Conservation (phyloP, 257 asterid species). For the Solanum arcanum region DNA sequence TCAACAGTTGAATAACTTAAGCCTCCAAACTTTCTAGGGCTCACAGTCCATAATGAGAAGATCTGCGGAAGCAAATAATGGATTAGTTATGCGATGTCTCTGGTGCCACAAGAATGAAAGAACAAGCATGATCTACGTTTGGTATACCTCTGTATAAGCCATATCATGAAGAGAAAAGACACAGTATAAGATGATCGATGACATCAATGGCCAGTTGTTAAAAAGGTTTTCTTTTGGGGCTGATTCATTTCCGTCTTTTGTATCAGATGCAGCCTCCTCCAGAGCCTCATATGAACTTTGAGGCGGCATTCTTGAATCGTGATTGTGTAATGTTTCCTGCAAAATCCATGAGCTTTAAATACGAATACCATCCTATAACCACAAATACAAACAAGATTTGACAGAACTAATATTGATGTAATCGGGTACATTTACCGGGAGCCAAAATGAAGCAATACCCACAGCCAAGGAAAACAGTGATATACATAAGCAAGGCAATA, state of each 20-base stretch:
- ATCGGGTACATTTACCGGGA: background rate
- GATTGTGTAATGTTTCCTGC: slow-evolving; percentile 6
- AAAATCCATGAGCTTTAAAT: background rate
- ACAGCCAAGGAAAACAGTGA: background rate
- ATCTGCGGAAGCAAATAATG: slow-evolving; percentile 24
- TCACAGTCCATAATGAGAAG: slow-evolving; percentile 88
- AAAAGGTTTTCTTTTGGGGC: background rate
- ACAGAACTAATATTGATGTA: background rate
- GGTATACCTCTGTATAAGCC: slow-evolving; percentile 9
- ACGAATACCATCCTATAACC: background rate
- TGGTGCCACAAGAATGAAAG: background rate
- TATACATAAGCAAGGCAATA: background rate
- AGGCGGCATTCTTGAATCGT: background rate
- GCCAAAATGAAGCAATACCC: background rate
- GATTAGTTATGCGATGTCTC: background rate
- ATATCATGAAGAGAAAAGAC: slow-evolving; percentile 12
- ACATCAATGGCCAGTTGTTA: slow-evolving; percentile 12
- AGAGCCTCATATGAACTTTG: background rate
- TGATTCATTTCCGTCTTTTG: background rate
- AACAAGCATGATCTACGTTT: background rate
- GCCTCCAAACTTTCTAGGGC: slow-evolving; percentile 66
- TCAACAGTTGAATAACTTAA: slow-evolving; percentile 48
- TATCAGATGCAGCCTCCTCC: background rate
- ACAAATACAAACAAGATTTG: background rate
- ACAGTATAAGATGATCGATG: slow-evolving; percentile 9